Evolutionary conservation across 2,329 filamentous ascomycete genomes (phyloP).

Genomic region (Neonectria coccinea): DNA sequence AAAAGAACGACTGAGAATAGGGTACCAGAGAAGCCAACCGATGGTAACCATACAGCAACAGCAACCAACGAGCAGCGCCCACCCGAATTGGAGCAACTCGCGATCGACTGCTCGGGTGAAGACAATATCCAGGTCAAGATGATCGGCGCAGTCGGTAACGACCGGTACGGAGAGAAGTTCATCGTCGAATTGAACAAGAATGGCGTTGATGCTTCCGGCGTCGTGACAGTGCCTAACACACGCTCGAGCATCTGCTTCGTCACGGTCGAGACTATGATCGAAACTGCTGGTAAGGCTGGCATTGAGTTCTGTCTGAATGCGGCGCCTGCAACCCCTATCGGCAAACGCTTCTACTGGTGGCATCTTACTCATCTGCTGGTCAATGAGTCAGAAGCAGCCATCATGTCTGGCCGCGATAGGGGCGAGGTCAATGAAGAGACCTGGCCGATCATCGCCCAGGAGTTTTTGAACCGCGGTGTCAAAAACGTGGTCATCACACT

Average conservation of each 20-base stretch:
- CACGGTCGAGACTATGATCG: slow-evolving; percentile 8
- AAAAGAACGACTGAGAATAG: not conserved
- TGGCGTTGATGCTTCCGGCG: not conserved
- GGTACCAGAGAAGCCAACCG: not conserved
- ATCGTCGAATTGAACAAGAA: slow-evolving; percentile 4
- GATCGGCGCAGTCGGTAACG: not conserved
- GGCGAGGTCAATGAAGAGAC: slow-evolving; percentile 1
- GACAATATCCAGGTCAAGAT: slow-evolving; percentile 1
- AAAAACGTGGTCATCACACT: slow-evolving; percentile 4
- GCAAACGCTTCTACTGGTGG: not conserved
- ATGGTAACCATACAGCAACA: not conserved
- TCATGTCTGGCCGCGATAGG: not conserved
- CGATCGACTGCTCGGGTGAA: not conserved
- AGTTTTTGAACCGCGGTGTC: not conserved
- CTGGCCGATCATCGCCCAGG: slow-evolving; percentile 1
- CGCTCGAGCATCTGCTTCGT: not conserved
- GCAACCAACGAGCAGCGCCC: not conserved
- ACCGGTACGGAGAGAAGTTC: not conserved
- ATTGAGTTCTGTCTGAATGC: slow-evolving; percentile 5
- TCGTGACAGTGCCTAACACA: slow-evolving; percentile 1
- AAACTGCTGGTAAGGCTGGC: slow-evolving; percentile 2
- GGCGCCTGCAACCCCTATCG: slow-evolving; percentile 3
- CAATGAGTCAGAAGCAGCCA: slow-evolving; percentile 5
- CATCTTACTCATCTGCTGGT: slow-evolving; percentile 2
- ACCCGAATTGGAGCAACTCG: slow-evolving; percentile 1